Base-by-base conservation (phyloP, 139 green algal species). In the Picochlorum sp. region DNA sequence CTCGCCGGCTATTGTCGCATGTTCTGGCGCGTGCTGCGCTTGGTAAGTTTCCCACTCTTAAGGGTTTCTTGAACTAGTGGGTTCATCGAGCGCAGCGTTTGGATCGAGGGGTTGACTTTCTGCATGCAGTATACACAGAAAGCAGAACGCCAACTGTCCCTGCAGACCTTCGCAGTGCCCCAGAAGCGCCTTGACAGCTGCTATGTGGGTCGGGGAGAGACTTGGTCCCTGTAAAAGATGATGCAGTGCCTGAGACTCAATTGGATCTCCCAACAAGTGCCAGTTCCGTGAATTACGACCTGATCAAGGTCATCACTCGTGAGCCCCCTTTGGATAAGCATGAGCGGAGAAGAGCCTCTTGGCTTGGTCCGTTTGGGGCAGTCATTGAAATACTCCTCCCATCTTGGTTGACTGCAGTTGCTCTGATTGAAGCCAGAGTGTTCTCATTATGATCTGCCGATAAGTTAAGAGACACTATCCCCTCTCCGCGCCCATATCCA, bases 321-420 rank as follows among this genome's bases (percentile, higher is more conserved):
- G 23, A 23, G 16, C 18, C 62, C 66, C 62, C 54, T 51, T 4
- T 14, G 2, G 15, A 30, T 9, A 89, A 60, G 4, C 73, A 79
- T 9, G 56, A n/a, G 0, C 45, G 16, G 2, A 88, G 69, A 14
- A 86, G 47, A 3, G 69, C 67, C 20, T 78, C 66, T 65, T 95
- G 88, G 10, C 70, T 75, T 0, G 84, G 87, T 1, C 87, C 87
- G 58, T 91, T 80, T 1, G 87, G 85, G 2, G 88, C 86, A 6
- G 89, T 96, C 16, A 96, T 70, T 26, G 78, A 78, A 55, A 73
- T 88, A 45, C 81, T 90, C 24, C 88, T 78, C 4, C 90, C 90
- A 61, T 96, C 90, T 73, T 94, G 86, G 69, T 95, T 95, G 11
- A 96, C 86, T 2, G 86, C 73, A 24, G 18, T 21, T n/a, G 20